Conservation (phyloP, 768 basidiomycete species). For the Collybiopsis luxurians region DNA sequence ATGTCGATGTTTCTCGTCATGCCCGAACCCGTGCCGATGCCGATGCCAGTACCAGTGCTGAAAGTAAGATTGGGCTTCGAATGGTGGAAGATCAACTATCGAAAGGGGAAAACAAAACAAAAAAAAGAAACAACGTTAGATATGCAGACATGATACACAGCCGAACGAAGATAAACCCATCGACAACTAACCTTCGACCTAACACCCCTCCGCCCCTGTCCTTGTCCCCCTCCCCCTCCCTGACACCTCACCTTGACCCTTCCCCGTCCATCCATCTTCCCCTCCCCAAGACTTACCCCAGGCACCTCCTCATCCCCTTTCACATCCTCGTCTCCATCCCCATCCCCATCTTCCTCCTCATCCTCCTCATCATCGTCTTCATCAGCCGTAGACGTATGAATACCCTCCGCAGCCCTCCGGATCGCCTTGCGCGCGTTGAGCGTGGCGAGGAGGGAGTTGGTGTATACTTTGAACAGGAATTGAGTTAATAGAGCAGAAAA, state of each 20-base stretch:
- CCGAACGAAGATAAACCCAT: no score
- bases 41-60: no score
- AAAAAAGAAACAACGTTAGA: neutral
- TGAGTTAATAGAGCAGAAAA: constrained; percentile 21
- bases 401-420: neutral
- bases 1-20: neutral
- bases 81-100: neutral
- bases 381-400: neutral
- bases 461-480: constrained; percentile 26
- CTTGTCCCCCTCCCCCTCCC: no score
- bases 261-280: neutral
- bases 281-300: neutral
- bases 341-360: no score
- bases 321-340: no score
- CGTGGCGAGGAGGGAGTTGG: constrained; percentile 28
- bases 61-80: neutral
- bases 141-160: no score
- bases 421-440: constrained; percentile 26
- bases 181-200: no score
- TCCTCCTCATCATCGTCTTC: neutral
- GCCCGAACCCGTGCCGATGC: neutral
- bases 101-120: neutral
- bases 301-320: neutral
- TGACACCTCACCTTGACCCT: no score
- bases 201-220: neutral